A percentile compares a stretch with the other conserved stretches of the same genome.
Conservation (phyloP, 345 rosid species). For the Raphanus raphanistrum region DNA sequence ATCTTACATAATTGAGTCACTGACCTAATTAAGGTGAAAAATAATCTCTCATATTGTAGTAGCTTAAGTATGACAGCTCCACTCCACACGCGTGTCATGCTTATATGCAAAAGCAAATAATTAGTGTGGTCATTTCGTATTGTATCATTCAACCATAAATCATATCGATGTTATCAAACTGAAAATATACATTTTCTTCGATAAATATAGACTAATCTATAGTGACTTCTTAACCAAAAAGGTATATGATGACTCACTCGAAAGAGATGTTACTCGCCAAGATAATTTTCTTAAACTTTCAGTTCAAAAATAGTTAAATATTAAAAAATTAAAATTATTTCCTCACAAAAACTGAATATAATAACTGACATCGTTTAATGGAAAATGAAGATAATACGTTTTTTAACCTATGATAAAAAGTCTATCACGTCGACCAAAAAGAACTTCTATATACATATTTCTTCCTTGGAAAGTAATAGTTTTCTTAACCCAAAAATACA, state of each 20-base stretch:
- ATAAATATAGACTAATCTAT: neutral
- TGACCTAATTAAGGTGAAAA: neutral
- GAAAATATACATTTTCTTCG: neutral
- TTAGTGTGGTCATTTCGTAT: conserved; percentile 14
- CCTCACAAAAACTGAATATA: neutral
- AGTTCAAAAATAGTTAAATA: neutral
- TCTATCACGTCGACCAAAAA: neutral
- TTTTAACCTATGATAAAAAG: neutral
- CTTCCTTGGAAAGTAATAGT: neutral
- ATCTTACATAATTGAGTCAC: conserved; percentile 24
- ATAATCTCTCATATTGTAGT: neutral
- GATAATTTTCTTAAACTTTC: neutral
- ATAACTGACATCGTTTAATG: neutral
- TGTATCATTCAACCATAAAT: neutral
- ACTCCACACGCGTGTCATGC: conserved; percentile 27
- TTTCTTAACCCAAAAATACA: neutral
- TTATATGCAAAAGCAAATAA: conserved; percentile 9
- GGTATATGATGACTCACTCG: neutral
- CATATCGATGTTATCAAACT: neutral
- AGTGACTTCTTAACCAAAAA: neutral
- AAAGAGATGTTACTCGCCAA: neutral
- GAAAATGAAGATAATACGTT: neutral
- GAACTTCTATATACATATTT: neutral
- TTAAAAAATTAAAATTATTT: neutral
- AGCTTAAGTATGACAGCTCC: conserved; percentile 19